phyloP scores from a whole-genome alignment of 352 stramenopile species.

The Thalassiosira allenii region DNA sequence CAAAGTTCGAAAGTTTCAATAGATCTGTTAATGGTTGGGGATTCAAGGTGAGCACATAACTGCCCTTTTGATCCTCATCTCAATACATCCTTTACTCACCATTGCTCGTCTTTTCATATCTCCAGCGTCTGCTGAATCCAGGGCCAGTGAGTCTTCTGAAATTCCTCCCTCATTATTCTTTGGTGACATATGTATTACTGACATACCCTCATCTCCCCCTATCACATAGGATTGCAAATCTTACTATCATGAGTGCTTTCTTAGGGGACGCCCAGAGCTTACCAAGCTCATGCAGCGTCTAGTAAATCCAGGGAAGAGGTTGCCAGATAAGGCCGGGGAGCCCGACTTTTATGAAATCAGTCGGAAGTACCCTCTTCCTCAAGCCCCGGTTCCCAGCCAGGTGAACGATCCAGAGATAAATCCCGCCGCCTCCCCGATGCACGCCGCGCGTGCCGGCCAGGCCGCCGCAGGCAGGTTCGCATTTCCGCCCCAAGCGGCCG shows the following conservation, averaged over 20 bases:
- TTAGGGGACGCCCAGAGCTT: slow-evolving; percentile 38
- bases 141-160: slow-evolving; percentile 39
- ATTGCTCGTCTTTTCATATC: not conserved
- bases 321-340: slow-evolving; percentile 42
- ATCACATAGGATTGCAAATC: slow-evolving; percentile 28
- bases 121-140: slow-evolving; percentile 32
- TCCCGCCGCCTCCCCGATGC: not conserved
- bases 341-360: slow-evolving; percentile 56
- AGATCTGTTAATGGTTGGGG: slow-evolving; percentile 59
- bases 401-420: not conserved
- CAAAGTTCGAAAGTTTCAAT: slow-evolving; percentile 60
- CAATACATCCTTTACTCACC: not conserved
- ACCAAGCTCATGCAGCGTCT: slow-evolving; percentile 44
- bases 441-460: slow-evolving; percentile 9
- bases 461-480: slow-evolving; percentile 19
- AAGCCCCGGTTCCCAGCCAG: too few relatives aligned
- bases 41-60: slow-evolving; percentile 50
- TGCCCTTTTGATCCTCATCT: not conserved
- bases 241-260: slow-evolving; percentile 58
- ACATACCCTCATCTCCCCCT: not conserved
- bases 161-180: too few relatives aligned
- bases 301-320: slow-evolving; percentile 38
- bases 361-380: slow-evolving; percentile 37
- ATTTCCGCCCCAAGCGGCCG: slow-evolving; percentile 1
- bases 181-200: too few relatives aligned